Evolutionary conservation across 1,139 yeast genomes (phyloP).

Genomic region (Nakaseomyces kungkrabaensis): DNA sequence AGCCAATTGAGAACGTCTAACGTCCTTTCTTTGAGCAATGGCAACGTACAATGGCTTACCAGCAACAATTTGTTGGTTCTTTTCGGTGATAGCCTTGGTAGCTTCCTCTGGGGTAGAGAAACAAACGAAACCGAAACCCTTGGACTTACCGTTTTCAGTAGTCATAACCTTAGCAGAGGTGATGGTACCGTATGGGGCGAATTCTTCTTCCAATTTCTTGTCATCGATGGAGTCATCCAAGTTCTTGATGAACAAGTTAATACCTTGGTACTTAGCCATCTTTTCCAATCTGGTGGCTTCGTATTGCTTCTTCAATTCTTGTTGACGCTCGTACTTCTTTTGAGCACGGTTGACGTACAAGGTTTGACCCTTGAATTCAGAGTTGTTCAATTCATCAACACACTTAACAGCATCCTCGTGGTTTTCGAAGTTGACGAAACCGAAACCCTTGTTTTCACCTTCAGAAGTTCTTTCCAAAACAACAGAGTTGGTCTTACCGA

Average conservation of each 20-base stretch:
- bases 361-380: slow-evolving; percentile 74
- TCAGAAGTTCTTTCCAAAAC: slow-evolving; percentile 74
- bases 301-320: slow-evolving; percentile 91
- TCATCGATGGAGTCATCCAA: slow-evolving; percentile 89
- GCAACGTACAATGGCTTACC: slow-evolving; percentile 98
- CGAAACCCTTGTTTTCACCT: slow-evolving; percentile 92
- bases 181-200: slow-evolving; percentile 86
- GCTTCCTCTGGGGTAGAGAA: slow-evolving; percentile 98
- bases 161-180: slow-evolving; percentile 96
- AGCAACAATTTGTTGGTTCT: slow-evolving; percentile 94
- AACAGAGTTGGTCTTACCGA: slow-evolving; percentile 78
- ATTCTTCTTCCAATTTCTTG: slow-evolving; percentile 85
- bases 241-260: slow-evolving; percentile 93
- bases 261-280: slow-evolving; percentile 93
- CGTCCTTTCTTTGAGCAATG: slow-evolving; percentile 97
- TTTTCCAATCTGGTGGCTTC: slow-evolving; percentile 90
- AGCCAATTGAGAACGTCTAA: slow-evolving; percentile 92
- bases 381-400: slow-evolving; percentile 84
- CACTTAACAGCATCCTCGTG: slow-evolving; percentile 89
- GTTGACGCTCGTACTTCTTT: slow-evolving; percentile 96
- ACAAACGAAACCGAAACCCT: slow-evolving; percentile 98
- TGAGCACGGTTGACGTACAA: slow-evolving; percentile 98
- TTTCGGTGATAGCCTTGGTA: slow-evolving; percentile 94
- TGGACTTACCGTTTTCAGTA: slow-evolving; percentile 89
- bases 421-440: slow-evolving; percentile 81